Conservation (phyloP, 371 early-diverging fungal genomes). For the Coemansia linderi region DNA sequence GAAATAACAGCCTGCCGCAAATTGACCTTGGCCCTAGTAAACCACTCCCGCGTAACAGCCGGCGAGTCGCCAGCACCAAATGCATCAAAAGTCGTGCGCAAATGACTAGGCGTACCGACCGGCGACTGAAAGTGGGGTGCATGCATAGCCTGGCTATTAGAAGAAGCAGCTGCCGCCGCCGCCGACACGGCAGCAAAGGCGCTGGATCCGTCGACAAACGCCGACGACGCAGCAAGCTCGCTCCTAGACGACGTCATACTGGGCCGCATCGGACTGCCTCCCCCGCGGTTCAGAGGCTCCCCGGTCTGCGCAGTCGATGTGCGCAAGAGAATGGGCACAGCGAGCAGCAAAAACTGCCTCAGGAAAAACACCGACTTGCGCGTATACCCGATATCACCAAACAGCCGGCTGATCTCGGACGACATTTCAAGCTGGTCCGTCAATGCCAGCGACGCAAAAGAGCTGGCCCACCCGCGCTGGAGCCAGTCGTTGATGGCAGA, state of each 20-base stretch:
- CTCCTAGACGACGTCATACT: slow-evolving; percentile 19
- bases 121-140: neutral
- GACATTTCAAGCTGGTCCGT: slow-evolving; percentile 48
- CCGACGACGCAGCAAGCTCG: slow-evolving; percentile 28
- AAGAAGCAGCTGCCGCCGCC: slow-evolving; percentile 27
- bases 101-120: slow-evolving; percentile 4
- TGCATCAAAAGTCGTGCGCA: slow-evolving; percentile 11
- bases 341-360: slow-evolving; percentile 52
- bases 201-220: slow-evolving; percentile 33
- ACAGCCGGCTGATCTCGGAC: slow-evolving; percentile 36
- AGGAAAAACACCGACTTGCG: slow-evolving; percentile 50
- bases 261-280: slow-evolving; percentile 11
- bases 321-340: slow-evolving; percentile 47
- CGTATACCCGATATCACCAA: slow-evolving; percentile 30
- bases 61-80: slow-evolving; percentile 2
- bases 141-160: slow-evolving; percentile 15
- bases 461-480: slow-evolving; percentile 51
- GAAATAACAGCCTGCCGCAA: slow-evolving; percentile 31
- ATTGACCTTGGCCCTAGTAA: slow-evolving; percentile 12
- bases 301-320: slow-evolving; percentile 16
- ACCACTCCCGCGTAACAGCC: slow-evolving; percentile 20
- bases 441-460: slow-evolving; percentile 28
- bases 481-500: slow-evolving; percentile 44
- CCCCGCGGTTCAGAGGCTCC: neutral
- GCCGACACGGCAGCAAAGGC: slow-evolving; percentile 40